phyloP scores from a whole-genome alignment of 768 basidiomycete genomes.

The Tricholoma hemisulphureum region DNA sequence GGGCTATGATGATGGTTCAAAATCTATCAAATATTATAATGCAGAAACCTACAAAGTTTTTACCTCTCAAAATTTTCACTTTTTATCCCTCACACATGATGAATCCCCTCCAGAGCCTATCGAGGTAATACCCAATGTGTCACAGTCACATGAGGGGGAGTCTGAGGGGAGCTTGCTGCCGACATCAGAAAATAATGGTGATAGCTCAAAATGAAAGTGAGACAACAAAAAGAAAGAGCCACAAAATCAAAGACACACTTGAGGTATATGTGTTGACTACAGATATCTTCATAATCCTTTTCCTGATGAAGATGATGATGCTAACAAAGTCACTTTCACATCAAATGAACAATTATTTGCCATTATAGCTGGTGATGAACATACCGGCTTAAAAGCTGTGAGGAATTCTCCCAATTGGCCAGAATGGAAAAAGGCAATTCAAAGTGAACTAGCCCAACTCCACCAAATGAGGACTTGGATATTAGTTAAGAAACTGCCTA shows the following conservation, averaged over 20 bases:
- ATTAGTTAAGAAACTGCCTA: conserved; percentile 13
- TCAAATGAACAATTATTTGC: not conserved
- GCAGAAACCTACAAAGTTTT: not conserved
- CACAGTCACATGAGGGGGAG: not conserved
- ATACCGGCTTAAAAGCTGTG: conserved; percentile 7
- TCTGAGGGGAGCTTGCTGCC: not conserved
- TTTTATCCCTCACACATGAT: not conserved
- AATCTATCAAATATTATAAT: conserved; percentile 2
- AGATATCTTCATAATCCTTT: not conserved
- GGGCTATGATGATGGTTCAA: no score
- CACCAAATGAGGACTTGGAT: conserved; percentile 20
- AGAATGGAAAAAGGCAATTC: conserved; percentile 15
- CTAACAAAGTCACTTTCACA: not conserved
- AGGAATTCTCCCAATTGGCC: no score
- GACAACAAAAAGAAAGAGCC: no score
- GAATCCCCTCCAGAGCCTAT: not conserved
- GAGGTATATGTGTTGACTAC: not conserved
- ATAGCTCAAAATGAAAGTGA: no score
- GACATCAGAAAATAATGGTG: not conserved
- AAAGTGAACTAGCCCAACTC: conserved; percentile 18
- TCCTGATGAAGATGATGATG: not conserved
- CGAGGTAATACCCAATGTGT: not conserved
- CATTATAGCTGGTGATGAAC: conserved; percentile 1
- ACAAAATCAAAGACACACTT: no score
- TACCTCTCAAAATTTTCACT: not conserved